phyloP scores from a whole-genome alignment of 2,329 filamentous ascomycete genomes.

The Xylaria sp. region DNA sequence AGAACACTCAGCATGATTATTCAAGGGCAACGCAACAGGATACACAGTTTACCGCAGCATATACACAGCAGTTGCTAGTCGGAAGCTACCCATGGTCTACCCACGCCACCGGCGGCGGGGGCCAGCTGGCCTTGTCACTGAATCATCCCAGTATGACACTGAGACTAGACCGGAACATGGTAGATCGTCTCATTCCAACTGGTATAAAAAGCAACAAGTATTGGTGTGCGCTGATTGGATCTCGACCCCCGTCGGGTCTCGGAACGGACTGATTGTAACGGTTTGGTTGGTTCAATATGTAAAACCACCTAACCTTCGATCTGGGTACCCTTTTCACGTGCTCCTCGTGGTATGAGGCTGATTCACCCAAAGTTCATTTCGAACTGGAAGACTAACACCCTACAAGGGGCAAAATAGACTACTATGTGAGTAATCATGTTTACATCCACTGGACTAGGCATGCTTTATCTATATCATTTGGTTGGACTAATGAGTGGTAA shows the following conservation, averaged over 20 bases:
- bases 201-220: conserved; percentile 31
- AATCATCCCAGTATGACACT: neutral
- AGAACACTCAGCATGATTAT: neutral
- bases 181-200: neutral
- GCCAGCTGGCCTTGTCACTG: neutral
- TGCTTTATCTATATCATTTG: too few species aligned
- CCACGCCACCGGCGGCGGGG: neutral
- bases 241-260: neutral
- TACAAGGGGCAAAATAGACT: too few species aligned
- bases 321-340: neutral
- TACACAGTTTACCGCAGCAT: neutral
- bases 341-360: neutral
- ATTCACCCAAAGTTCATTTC: neutral
- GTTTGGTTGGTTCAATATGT: neutral
- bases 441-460: too few species aligned
- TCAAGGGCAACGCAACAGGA: neutral
- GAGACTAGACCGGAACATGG: conserved; percentile 23
- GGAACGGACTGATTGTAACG: neutral
- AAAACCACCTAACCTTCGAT: too few species aligned
- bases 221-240: conserved; percentile 10
- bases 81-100: conserved; percentile 12
- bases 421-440: too few species aligned
- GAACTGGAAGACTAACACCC: too few species aligned
- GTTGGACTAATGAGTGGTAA: too few species aligned
- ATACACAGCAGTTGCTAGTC: neutral